Evolutionary conservation across 2,329 filamentous ascomycete species (phyloP).

Genomic region (Aaosphaeria arxii): DNA sequence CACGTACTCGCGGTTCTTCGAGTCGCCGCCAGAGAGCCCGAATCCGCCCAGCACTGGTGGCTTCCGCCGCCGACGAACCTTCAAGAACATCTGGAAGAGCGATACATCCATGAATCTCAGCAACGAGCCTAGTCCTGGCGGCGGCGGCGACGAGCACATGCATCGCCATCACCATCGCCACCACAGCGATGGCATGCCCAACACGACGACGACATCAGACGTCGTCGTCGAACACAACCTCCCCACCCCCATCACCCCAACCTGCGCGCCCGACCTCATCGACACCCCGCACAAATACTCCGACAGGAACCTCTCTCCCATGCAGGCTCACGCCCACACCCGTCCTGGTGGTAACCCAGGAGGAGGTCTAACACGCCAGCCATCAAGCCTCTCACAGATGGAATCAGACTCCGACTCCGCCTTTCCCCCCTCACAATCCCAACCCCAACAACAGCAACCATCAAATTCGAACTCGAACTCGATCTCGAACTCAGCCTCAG

Average conservation of each 20-base stretch:
- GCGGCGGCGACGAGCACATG: constrained; percentile 29
- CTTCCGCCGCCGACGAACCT: constrained; percentile 26
- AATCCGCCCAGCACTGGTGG: constrained; percentile 13
- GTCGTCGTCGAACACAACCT: constrained; percentile 27
- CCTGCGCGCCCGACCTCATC: constrained; percentile 4
- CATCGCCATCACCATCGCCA: constrained; percentile 16
- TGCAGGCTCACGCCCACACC: neutral
- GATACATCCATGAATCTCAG: constrained; percentile 28
- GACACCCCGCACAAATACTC: neutral
- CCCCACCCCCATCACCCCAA: constrained; percentile 28
- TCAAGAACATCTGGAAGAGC: constrained; percentile 33
- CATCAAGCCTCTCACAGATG: too few relatives aligned
- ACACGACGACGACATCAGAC: too few relatives aligned
- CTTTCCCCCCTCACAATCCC: neutral
- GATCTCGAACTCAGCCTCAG: too few relatives aligned
- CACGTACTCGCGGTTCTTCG: constrained; percentile 34
- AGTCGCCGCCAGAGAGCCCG: constrained; percentile 36
- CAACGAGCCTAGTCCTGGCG: constrained; percentile 27
- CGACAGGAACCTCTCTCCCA: constrained; percentile 6
- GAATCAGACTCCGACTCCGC: neutral
- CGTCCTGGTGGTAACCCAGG: neutral
- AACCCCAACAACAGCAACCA: too few relatives aligned
- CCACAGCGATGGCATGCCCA: too few relatives aligned
- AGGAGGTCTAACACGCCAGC: neutral
- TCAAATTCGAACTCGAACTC: neutral